Base-by-base conservation (phyloP, 1,139 yeast species). In the Keqinozyma sinolaborantium region DNA sequence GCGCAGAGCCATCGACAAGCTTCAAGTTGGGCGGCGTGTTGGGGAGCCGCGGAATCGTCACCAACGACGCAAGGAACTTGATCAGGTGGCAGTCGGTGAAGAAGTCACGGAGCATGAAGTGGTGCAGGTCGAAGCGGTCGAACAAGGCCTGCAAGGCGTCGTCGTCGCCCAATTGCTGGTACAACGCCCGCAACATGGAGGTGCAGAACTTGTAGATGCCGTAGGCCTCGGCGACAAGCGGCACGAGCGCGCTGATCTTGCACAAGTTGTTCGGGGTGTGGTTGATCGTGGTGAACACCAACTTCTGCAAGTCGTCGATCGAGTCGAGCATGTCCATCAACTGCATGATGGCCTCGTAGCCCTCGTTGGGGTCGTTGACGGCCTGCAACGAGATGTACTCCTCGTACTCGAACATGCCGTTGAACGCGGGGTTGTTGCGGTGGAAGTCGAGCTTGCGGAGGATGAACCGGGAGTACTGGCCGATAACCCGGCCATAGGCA, bases 351-450 rank as follows among this genome's bases (percentile, higher is more conserved):
- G 95, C 80, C 50, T 90, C 96, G 53, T 85, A 92, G 5, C 97
- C 97, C 60, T 88, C 96, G 52, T 92, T 90, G 3, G 97, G 97
- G 53, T 92, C 96, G 50, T 86, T 83, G 24, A 87, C 95, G 3
- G 90, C 81, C 39, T 88, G 75, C 44, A 92, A 70, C 2, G 96
- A 86, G 27, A 90, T 79, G 52, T 90, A 92, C 53, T 92, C 98
- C 55, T 88, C 95, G 51, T 92, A 92, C 54, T 92, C 98, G 59
- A 92, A 92, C 28, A 90, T 88, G 14, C 97, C 97, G 51, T 85
- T 90, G 61, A 90, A 92, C 2, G 90, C 95, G 10, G 87, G 80
- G 51, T 92, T 95, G 39, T 76, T 73, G 34, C 83, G 77, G 54
- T 92, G 97, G 56, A 92, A 92, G 36, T 77, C 77, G 42, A 92